phyloP scores from a whole-genome alignment of 768 basidiomycete species.

The Mycena pura region DNA sequence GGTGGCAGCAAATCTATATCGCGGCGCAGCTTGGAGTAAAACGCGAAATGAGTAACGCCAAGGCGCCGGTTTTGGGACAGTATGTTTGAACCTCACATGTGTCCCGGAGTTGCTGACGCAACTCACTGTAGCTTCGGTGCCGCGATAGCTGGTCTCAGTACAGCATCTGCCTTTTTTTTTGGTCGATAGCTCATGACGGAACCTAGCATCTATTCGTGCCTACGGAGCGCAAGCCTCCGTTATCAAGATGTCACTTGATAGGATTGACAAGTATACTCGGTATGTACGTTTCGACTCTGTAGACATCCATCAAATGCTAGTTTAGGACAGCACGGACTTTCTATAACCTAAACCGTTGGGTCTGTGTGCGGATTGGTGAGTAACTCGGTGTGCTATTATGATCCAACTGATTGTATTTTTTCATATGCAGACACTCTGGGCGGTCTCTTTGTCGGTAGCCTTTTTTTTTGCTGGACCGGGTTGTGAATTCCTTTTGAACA shows the following conservation, averaged over 20 bases:
- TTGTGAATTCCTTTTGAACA: not conserved
- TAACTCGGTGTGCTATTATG: not conserved
- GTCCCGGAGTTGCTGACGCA: not conserved
- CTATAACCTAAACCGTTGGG: constrained; percentile 49
- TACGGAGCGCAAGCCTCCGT: constrained; percentile 52
- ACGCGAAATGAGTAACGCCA: constrained; percentile 35
- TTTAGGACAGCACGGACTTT: constrained; percentile 37
- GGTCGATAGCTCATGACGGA: not conserved
- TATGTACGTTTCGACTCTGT: not conserved
- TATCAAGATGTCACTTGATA: constrained; percentile 40
- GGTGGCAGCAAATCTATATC: constrained; percentile 31
- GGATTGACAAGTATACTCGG: constrained; percentile 50
- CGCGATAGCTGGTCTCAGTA: constrained; percentile 51
- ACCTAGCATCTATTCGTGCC: constrained; percentile 50
- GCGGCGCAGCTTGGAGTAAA: constrained; percentile 35
- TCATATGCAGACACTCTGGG: constrained; percentile 43
- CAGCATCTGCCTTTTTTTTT: no score
- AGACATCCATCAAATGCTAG: not conserved
- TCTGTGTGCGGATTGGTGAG: constrained; percentile 40
- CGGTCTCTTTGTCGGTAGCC: constrained; percentile 45
- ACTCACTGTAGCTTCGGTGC: constrained; percentile 42
- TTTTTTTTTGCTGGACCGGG: not conserved
- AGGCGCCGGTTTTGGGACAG: constrained; percentile 39
- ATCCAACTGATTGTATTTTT: not conserved
- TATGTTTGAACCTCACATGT: constrained; percentile 34